These are phyloP conservation scores for Oryza meridionalis DNA, from an alignment of 176 grass and related monocot genomes.

Conservation along the genomic window DNA sequence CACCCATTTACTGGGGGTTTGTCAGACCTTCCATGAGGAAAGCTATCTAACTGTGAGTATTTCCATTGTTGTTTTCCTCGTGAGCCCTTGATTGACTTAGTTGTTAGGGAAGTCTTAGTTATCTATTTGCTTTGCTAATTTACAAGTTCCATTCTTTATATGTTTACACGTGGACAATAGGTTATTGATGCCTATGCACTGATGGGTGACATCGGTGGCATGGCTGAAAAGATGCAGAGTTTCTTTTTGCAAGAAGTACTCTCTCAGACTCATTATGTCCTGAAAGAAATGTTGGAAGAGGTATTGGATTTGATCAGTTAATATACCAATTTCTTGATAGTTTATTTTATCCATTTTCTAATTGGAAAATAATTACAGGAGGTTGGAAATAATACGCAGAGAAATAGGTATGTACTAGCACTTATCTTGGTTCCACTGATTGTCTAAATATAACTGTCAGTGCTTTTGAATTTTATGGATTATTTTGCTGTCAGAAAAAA, in stretches of 20 bases:
- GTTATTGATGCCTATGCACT: conserved; percentile 93
- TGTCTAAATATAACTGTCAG: conserved; percentile 7
- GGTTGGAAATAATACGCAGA: conserved; percentile 80
- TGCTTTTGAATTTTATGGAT: conserved; percentile 31
- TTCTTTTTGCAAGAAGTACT: conserved; percentile 99
- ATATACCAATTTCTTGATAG: conserved; percentile 35
- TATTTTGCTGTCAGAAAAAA: neutral
- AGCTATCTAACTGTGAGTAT: conserved; percentile 91
- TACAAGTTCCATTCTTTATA: conserved; percentile 28
- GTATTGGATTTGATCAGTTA: conserved; percentile 59
- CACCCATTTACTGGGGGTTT: conserved; percentile 80
- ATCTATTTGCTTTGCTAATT: conserved; percentile 27
- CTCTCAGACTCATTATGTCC: conserved; percentile 85
- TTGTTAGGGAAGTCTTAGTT: neutral
- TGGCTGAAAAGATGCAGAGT: conserved; percentile 99
- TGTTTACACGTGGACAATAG: conserved; percentile 45
- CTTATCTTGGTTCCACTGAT: conserved; percentile 47
- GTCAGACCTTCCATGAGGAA: conserved; percentile 87
- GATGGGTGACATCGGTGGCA: conserved; percentile 92
- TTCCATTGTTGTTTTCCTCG: conserved; percentile 32
- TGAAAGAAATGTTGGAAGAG: conserved; percentile 90
- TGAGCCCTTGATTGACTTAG: neutral
- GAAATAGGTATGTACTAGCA: conserved; percentile 67
- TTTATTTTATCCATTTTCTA: conserved; percentile 36
- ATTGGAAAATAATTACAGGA: conserved; percentile 73